Base-by-base conservation (phyloP, 495 filamentous ascomycete species). In the Cairneyella variabilis region DNA sequence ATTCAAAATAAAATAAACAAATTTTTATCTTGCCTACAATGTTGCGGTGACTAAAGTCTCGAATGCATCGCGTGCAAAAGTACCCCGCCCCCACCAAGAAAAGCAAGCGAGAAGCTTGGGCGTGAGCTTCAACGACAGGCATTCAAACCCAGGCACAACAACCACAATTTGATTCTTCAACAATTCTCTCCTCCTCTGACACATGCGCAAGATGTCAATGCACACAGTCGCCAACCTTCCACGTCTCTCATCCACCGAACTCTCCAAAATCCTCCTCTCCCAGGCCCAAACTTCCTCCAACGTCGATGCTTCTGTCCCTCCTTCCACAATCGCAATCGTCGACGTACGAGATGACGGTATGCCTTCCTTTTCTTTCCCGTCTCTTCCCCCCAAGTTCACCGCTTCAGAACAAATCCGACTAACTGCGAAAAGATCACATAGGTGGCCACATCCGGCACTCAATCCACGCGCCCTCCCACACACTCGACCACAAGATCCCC, bases 391-490 rank as follows among this genome's bases (percentile, higher is more conserved):
- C n/a, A n/a, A n/a, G n/a, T n/a, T n/a, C n/a, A n/a, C n/a, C n/a
- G n/a, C n/a, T n/a, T n/a, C n/a, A n/a, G n/a, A n/a, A n/a, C n/a
- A 14, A 50, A 28, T 8, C 28, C 21, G 23, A 3, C n/a, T 40
- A n/a, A 9, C 22, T 36, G 23, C 26, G 2, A 26, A 40, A 52
- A 89, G 93, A 98, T 64, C 85, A 95, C 71, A 76, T 97, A 49
- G 93, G 93, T 61, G 93, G 93, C 53, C 93, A 98, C 74, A 98
- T 98, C 72, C 76, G 75, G 37, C 69, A 69, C 30, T 88, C 86
- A 17, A 77, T 76, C 28, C 88, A 96, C 74, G 77, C 88, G 32
- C 91, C 95, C 6, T 89, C 80, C 50, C 71, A 66, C 30, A 76
- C 78, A 2, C 80, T 95, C 27, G 89, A 95, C 63, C 75, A 81